Conservation (phyloP, 495 filamentous ascomycete genomes). For the Talaromyces stipitatus region DNA sequence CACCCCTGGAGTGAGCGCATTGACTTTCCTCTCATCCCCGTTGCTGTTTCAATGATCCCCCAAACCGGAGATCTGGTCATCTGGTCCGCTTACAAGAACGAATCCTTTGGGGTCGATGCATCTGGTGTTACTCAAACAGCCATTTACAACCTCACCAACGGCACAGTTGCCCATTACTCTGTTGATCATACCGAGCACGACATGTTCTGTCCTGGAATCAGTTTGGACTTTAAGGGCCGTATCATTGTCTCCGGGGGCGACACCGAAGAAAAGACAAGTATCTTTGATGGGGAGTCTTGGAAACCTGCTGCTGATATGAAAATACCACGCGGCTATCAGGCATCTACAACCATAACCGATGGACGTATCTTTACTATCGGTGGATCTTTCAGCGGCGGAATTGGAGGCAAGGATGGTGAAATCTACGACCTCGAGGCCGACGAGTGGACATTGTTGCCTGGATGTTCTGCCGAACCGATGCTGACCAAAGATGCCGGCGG, state of each 20-base stretch:
- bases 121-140: slow-evolving; percentile 15
- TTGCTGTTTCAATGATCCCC: slow-evolving; percentile 26
- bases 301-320: slow-evolving; percentile 28
- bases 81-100: slow-evolving; percentile 33
- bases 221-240: slow-evolving; percentile 40
- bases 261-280: slow-evolving; percentile 33
- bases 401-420: slow-evolving; percentile 45
- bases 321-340: slow-evolving; percentile 50
- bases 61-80: slow-evolving; percentile 30
- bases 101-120: slow-evolving; percentile 17
- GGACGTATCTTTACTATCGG: slow-evolving; percentile 54
- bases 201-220: slow-evolving; percentile 59
- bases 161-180: slow-evolving; percentile 24
- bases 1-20: slow-evolving; percentile 13
- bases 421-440: slow-evolving; percentile 37
- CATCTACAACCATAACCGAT: slow-evolving; percentile 42
- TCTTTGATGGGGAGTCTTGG: slow-evolving; percentile 35
- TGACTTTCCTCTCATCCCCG: slow-evolving; percentile 45
- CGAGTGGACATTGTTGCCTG: slow-evolving; percentile 29
- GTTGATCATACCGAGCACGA: slow-evolving; percentile 44
- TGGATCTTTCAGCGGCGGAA: slow-evolving; percentile 45
- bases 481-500: slow-evolving; percentile 39
- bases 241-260: slow-evolving; percentile 47
- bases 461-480: slow-evolving; percentile 36
- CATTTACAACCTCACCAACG: slow-evolving; percentile 26